These are phyloP conservation scores for Xylaria longipes DNA, from an alignment of 495 filamentous ascomycete genomes.

Conservation along the genomic window DNA sequence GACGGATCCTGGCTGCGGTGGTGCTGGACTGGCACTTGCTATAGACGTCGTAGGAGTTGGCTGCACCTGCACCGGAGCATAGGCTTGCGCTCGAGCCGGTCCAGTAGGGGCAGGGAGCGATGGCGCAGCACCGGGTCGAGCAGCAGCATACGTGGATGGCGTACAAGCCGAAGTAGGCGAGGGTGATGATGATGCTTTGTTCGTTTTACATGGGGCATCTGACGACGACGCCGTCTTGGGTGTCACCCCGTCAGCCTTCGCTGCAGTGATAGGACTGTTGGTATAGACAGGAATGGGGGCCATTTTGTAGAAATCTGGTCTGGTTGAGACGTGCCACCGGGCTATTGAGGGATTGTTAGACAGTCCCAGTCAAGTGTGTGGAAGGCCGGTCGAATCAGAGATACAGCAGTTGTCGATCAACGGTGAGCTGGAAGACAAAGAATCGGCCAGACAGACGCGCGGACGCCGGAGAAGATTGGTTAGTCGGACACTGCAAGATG, in stretches of 20 bases:
- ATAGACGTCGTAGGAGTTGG: conserved; percentile 41
- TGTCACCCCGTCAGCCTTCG: conserved; percentile 57
- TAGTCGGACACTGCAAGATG: neutral
- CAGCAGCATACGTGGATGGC: conserved; percentile 50
- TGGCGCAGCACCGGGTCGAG: conserved; percentile 51
- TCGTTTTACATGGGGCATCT: neutral
- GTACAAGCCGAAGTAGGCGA: conserved; percentile 33
- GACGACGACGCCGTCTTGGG: conserved; percentile 54
- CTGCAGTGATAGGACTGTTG: conserved; percentile 63
- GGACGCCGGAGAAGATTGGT: neutral
- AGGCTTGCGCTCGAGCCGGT: conserved; percentile 31
- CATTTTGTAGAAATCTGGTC: conserved; percentile 43
- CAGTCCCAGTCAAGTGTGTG: neutral
- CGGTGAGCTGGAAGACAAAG: neutral
- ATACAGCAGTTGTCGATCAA: conserved; percentile 1
- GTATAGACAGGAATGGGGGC: conserved; percentile 65
- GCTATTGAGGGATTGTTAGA: neutral
- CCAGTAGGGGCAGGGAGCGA: conserved; percentile 45
- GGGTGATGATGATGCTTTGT: conserved; percentile 32
- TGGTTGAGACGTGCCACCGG: conserved; percentile 25
- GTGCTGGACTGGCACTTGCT: conserved; percentile 50
- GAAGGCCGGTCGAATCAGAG: neutral
- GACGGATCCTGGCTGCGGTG: conserved; percentile 67
- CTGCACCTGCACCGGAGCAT: conserved; percentile 36
- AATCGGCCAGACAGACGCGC: neutral